Percentiles rank a stretch among this genome's conserved stretches.
Evolutionary conservation across 129 eudicot genomes (phyloP).

Genomic region (Centrapalus pauciflorus): DNA sequence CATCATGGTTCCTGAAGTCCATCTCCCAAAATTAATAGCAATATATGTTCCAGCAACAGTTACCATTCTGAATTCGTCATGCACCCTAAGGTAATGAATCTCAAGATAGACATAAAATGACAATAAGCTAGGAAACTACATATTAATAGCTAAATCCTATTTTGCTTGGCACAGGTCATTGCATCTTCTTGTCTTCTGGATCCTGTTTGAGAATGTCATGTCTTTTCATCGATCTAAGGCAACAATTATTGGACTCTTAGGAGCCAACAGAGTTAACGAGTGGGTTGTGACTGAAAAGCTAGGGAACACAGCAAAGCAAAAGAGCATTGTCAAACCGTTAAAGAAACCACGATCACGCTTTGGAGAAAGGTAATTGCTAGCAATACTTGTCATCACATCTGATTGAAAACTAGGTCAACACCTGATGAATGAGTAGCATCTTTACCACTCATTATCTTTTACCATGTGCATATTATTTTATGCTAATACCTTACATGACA

Average conservation of each 20-base stretch:
- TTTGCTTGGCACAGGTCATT: slow-evolving; percentile 44
- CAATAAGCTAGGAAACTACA: background rate
- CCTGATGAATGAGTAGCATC: background rate
- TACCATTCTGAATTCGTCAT: slow-evolving; percentile 63
- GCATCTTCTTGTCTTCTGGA: slow-evolving; percentile 85
- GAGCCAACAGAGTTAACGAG: slow-evolving; percentile 74
- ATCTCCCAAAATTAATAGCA: slow-evolving; percentile 59
- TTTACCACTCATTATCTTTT: background rate
- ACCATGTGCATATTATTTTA: background rate
- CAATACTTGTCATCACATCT: background rate
- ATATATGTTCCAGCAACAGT: slow-evolving; percentile 72
- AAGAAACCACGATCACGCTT: slow-evolving; percentile 41
- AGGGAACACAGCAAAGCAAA: slow-evolving; percentile 54
- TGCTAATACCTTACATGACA: slow-evolving; percentile 6
- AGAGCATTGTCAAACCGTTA: slow-evolving; percentile 25
- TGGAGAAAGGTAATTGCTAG: slow-evolving; percentile 45
- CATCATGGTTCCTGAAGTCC: slow-evolving; percentile 70
- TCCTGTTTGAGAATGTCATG: slow-evolving; percentile 90
- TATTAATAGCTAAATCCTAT: background rate
- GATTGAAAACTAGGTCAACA: background rate
- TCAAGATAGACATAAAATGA: background rate
- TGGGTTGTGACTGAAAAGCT: slow-evolving; percentile 90
- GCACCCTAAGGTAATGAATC: slow-evolving; percentile 53
- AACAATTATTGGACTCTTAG: slow-evolving; percentile 75
- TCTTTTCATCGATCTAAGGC: slow-evolving; percentile 89